These are phyloP conservation scores for Eurotiales sp. DNA, from an alignment of 2,329 filamentous ascomycete species.

Conservation along the genomic window DNA sequence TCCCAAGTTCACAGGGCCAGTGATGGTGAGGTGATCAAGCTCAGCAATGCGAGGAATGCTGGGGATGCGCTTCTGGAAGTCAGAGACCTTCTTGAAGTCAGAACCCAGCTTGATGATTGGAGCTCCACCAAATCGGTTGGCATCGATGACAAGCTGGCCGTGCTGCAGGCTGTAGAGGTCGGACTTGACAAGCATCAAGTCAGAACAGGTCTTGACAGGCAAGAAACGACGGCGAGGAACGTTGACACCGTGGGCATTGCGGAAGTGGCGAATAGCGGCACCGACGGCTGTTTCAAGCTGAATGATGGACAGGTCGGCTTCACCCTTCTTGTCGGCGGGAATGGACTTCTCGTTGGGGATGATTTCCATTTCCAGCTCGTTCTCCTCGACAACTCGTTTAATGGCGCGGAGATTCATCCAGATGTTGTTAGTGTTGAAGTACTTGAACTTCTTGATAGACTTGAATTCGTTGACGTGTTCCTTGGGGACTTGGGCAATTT, in stretches of 20 bases:
- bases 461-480: slow-evolving; percentile 99
- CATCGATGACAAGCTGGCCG: slow-evolving; percentile 95
- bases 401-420: slow-evolving; percentile 98
- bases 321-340: slow-evolving; percentile 98
- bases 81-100: slow-evolving; percentile 99
- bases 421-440: slow-evolving; percentile 99
- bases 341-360: slow-evolving; percentile 99
- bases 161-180: slow-evolving; percentile 98
- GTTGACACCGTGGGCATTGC: slow-evolving; percentile 98
- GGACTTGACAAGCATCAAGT: slow-evolving; percentile 99
- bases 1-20: slow-evolving; percentile 92
- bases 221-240: slow-evolving; percentile 96
- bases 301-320: slow-evolving; percentile 94
- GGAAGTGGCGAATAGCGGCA: slow-evolving; percentile 97
- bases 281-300: slow-evolving; percentile 98
- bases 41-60: slow-evolving; percentile 51
- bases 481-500: slow-evolving; percentile 99
- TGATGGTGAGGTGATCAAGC: slow-evolving; percentile 82
- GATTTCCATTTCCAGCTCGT: slow-evolving; percentile 98
- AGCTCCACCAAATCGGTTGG: slow-evolving; percentile 91
- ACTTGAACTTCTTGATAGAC: slow-evolving; percentile 99
- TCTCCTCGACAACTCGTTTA: slow-evolving; percentile 97
- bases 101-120: slow-evolving; percentile 97
- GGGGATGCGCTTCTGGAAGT: slow-evolving; percentile 51
- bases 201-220: slow-evolving; percentile 99